phyloP scores from a whole-genome alignment of 2,329 filamentous ascomycete genomes.

The Lachnellula willkommii region DNA sequence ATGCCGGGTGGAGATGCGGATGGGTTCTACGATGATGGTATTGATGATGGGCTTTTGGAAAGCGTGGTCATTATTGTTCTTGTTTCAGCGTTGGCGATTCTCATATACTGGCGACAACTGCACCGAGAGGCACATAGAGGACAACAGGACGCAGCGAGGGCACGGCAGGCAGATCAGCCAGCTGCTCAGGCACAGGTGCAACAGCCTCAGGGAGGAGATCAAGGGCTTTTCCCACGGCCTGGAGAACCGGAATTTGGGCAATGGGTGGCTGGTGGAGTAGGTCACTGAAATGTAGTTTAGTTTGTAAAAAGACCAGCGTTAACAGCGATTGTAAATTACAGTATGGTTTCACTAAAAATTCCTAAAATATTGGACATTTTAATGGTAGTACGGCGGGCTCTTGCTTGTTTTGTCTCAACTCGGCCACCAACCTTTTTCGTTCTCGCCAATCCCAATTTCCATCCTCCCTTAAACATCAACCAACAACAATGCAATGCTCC shows the following conservation, averaged over 20 bases:
- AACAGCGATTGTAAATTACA: not conserved
- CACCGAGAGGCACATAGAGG: constrained; percentile 53
- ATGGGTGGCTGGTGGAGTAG: constrained; percentile 61
- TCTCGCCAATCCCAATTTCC: constrained; percentile 4
- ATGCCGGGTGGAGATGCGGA: constrained; percentile 52
- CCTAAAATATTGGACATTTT: not conserved
- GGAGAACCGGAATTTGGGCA: constrained; percentile 63
- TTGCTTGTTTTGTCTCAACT: not conserved
- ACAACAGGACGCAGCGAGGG: constrained; percentile 35
- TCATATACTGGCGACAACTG: constrained; percentile 77
- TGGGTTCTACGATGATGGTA: constrained; percentile 54
- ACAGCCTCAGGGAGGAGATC: constrained; percentile 34
- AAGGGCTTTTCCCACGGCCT: constrained; percentile 59
- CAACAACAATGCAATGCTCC: constrained; percentile 13
- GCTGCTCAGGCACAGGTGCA: constrained; percentile 21
- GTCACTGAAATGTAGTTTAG: constrained; percentile 40
- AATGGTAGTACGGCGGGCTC: too few relatives aligned
- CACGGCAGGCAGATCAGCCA: constrained; percentile 29
- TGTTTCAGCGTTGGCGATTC: constrained; percentile 64
- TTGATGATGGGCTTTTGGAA: constrained; percentile 77
- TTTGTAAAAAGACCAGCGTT: constrained; percentile 9
- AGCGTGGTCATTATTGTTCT: constrained; percentile 78
- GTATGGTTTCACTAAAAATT: not conserved
- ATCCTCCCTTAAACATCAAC: not conserved
- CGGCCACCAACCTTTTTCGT: not conserved